Evolutionary conservation across 2,329 filamentous ascomycete genomes (phyloP), one percentile per base, ranked within the genome.

Genomic region (Exophiala phaeomuriformis): DNA sequence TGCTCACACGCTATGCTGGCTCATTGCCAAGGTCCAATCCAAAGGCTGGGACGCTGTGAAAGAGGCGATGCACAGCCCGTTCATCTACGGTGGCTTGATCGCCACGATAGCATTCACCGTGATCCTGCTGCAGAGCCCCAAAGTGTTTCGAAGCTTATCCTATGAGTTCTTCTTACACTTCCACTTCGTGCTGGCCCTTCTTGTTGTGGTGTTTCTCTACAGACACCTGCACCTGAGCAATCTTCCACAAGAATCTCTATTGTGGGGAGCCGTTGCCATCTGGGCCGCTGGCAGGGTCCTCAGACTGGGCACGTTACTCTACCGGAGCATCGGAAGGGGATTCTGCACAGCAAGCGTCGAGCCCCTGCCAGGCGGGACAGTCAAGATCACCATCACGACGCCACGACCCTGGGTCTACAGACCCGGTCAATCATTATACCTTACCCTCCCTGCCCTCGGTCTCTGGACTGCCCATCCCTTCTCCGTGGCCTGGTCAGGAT

Each of bases 81-180:
- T 74, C 52, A 65, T 73, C 29, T 56, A 66, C 19, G 67, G 64
- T 49, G 75, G 75, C n/a, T 62, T 76, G 50, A 67, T 76, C 60
- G 66, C 67, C 52, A 63, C 64, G n/a, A 67, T 80, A 46, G 77
- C 80, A 36, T 79, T 95, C 66, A 63, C 80, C 39, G 67, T 86
- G 42, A 75, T 97, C 43, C 65, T 86, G 50, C 64, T 95, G 48
- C 75, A 85, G 30, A 85, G 89, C 6, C 74, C 86, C 50, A 91
- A 89, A 2, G 85, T 90, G 0, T 67, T 98, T 48, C 84, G 93
- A 57, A 91, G 96, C 69, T 90, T 90, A 37, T 96, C 95, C 68
- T 98, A 98, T 73, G 93, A 98, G 73, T 94, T 89, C 1, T 98
- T 98, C 73, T 79, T 97, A 63, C 88, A 87, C 67, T 71, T 85